These are phyloP conservation scores for Beauveria varroae DNA, from an alignment of 2,329 filamentous ascomycete genomes.

Conservation along the genomic window DNA sequence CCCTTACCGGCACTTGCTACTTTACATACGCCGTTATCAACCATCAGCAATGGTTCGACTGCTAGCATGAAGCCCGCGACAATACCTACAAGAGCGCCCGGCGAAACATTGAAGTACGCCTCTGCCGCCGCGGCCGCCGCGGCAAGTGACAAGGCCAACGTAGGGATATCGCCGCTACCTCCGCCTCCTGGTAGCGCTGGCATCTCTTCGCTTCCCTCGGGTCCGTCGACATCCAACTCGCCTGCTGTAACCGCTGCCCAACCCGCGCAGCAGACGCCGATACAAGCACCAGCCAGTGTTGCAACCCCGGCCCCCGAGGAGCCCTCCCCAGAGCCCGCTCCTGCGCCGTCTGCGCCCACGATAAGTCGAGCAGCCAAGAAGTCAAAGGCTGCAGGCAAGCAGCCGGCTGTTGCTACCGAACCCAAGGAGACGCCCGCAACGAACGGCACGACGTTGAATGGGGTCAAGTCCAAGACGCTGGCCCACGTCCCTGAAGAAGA, in stretches of 20 bases:
- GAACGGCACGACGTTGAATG: slow-evolving; percentile 37
- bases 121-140: slow-evolving; percentile 92
- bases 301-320: slow-evolving; percentile 17
- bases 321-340: slow-evolving; percentile 9
- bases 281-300: slow-evolving; percentile 23
- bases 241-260: slow-evolving; percentile 42
- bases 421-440: slow-evolving; percentile 41
- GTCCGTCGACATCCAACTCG: slow-evolving; percentile 12
- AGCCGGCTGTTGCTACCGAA: slow-evolving; percentile 32
- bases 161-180: slow-evolving; percentile 88
- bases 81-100: slow-evolving; percentile 72
- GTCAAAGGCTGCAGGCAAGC: slow-evolving; percentile 38
- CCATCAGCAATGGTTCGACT: slow-evolving; percentile 51
- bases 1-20: slow-evolving; percentile 89
- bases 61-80: slow-evolving; percentile 87
- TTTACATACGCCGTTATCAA: slow-evolving; percentile 65
- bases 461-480: slow-evolving; percentile 39
- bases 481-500: slow-evolving; percentile 52
- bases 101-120: slow-evolving; percentile 91
- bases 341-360: slow-evolving; percentile 15
- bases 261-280: slow-evolving; percentile 25
- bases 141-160: slow-evolving; percentile 76
- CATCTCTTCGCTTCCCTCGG: slow-evolving; percentile 41
- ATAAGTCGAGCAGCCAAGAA: slow-evolving; percentile 24
- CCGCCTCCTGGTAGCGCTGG: slow-evolving; percentile 65